Base-by-base conservation (phyloP, 495 filamentous ascomycete species). In the Venustampulla echinocandica region DNA sequence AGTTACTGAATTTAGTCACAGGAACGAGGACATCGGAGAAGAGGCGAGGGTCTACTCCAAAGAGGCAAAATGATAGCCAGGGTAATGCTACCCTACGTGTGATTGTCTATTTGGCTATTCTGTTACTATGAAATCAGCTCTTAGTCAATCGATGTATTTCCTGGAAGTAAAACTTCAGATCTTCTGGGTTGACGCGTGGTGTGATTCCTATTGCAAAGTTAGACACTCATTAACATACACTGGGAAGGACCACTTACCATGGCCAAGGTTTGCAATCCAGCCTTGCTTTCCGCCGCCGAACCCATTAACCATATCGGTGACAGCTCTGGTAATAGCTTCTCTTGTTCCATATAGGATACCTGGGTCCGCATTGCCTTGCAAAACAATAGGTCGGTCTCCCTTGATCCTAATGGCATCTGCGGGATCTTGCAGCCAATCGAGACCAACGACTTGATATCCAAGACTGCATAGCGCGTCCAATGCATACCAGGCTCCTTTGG, bases 401-500 rank as follows among this genome's bases (percentile, higher is more conserved):
- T 90, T 86, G 54, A 86, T 73, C 52, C 73, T 79, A 53, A 83
- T 78, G 20, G 93, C 88, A 52, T 94, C 78, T 4, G 80, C 84
- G 3, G 92, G 86, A 58, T 90, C 87, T 51, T 95, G 86, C 20
- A 90, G 76, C 92, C 92, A 98, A 63, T 98, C 92, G 46, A 98
- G 70, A 19, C 93, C 85, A 41, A 98, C 82, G 23, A 95, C 85
- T 52, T 97, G 80, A 66, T 97, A 98, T 10, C 87, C 89, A 17
- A 87, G 79, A 55, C 86, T 69, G 64, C 90, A 95, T 11, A 90
- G 74, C 10, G 84, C 80, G 52, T 95, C 87, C 23, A 98, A 69
- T 3, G 87, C 89, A 64, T 90, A 94, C 86, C 92, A 95, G n/a
- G 92, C 90, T 3, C 92, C 92, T 68, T 98, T 98, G n/a, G 92